Evolutionary conservation across 2,329 filamentous ascomycete genomes (phyloP), one percentile per base, ranked within the genome.

Genomic region (Paecilomyces dactylethromorphus): DNA sequence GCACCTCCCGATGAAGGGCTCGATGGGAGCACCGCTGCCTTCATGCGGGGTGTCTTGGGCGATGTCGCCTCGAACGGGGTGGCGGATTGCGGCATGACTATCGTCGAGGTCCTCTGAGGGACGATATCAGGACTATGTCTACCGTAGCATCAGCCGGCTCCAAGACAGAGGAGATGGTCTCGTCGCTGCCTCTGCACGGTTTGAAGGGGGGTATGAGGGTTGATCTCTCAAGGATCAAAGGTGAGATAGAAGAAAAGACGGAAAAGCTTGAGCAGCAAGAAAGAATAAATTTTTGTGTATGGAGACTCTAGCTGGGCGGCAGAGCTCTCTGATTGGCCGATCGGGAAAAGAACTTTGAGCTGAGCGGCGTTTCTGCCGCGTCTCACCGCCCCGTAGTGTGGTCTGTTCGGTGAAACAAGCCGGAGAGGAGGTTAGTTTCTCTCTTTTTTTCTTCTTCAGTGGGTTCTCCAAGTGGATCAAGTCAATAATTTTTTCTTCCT

Each of bases 1-100:
- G 70, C 68, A 60, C 76, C 75, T 60, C 76, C 77, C 58, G 69
- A 63, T 52, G 74, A 69, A 31, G 76, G 76, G 62, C 72, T 76
- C 50, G 72, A 70, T 55, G 74, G 74, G 58, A 76, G 63, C 55
- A 67, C 60, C 33, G 65, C 58, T 32, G 64, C 63, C 32, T 55
- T 61, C 56, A 60, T 53, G 15, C 62, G 55, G 55, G 56, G 35
- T 24, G 57, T 54, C 60, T 59, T 74, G 66, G 62, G 71, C 62
- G 65, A 55, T 3, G 60, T 53, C 22, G 56, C 39, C 49, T 56
- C 66, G 61, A 56, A 60, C 29, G 62, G 59, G 61, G 65, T 69
- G 61, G 66, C 59, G 60, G 68, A 58, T 62, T 71, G 69, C 63
- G 70, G 67, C 66, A 71, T 71, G 60, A 63, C 57, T 60, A 61